A percentile compares a stretch with the other conserved stretches of the same genome.
Evolutionary conservation across 345 rosid species (phyloP).

Genomic region (Brassica rapa): DNA sequence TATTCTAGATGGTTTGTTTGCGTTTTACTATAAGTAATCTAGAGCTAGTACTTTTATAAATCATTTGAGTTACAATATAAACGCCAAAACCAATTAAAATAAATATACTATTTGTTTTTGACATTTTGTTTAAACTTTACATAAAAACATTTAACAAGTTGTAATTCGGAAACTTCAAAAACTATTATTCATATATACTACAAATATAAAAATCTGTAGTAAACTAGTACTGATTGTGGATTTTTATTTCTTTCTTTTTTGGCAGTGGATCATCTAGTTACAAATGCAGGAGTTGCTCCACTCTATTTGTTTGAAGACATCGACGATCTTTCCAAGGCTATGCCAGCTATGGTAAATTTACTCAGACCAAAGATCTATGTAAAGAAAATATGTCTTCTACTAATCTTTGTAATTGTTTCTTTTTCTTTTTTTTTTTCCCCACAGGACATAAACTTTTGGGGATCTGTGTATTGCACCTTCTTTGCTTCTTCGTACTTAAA

Average conservation of each 20-base stretch:
- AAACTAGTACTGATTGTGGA: neutral
- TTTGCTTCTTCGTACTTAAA: slow-evolving; percentile 48
- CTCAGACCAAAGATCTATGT: neutral
- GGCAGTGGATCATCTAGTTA: slow-evolving; percentile 72
- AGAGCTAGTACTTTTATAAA: neutral
- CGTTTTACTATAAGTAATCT: neutral
- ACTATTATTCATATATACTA: neutral
- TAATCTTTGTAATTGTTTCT: neutral
- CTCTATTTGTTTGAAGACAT: slow-evolving; percentile 54
- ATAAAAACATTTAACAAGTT: neutral
- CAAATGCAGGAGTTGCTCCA: slow-evolving; percentile 59
- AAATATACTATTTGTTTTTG: no score
- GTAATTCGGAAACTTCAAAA: neutral
- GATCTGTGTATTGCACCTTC: slow-evolving; percentile 47
- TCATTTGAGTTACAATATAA: neutral
- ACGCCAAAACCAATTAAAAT: neutral
- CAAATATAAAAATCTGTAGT: neutral
- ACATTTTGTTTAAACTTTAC: no score
- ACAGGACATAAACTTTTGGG: slow-evolving; percentile 61
- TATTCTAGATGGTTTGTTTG: neutral
- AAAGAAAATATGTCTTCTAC: neutral
- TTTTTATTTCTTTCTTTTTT: neutral
- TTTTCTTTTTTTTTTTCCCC: neutral
- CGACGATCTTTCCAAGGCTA: slow-evolving; percentile 45
- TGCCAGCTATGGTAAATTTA: slow-evolving; percentile 50